Conservation (phyloP, 352 stramenopile genomes). For the Bremia lactucae region DNA sequence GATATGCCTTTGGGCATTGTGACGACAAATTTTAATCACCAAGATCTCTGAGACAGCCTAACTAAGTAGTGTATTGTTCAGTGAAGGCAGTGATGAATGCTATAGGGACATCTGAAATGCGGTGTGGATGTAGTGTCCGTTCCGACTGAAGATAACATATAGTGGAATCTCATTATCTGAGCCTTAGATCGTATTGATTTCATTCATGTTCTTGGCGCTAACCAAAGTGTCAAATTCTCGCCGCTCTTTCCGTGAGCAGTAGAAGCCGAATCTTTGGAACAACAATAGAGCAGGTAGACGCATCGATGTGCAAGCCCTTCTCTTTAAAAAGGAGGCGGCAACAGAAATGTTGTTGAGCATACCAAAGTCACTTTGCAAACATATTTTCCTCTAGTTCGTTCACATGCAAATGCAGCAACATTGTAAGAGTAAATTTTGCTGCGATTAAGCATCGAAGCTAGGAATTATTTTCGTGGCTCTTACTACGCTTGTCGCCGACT, state of each 20-base stretch:
- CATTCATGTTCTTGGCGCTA: slow-evolving; percentile 7
- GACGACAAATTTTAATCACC: slow-evolving; percentile 83
- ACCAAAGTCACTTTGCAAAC: slow-evolving; percentile 24
- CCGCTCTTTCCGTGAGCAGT: slow-evolving; percentile 49
- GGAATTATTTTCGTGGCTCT: too few relatives aligned
- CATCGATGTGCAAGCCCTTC: slow-evolving; percentile 23
- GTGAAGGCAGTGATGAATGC: slow-evolving; percentile 74
- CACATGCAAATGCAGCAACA: neutral
- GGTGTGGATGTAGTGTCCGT: slow-evolving; percentile 24
- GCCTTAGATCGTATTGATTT: slow-evolving; percentile 25
- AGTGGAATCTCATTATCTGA: slow-evolving; percentile 90
- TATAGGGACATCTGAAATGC: slow-evolving; percentile 84
- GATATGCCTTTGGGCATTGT: slow-evolving; percentile 49
- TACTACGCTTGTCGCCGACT: slow-evolving; percentile 4
- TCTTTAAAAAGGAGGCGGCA: slow-evolving; percentile 28
- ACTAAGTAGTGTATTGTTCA: neutral
- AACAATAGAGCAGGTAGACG: slow-evolving; percentile 20
- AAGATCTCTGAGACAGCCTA: slow-evolving; percentile 84
- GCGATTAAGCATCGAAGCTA: too few relatives aligned
- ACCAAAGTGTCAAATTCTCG: slow-evolving; percentile 90
- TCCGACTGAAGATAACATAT: slow-evolving; percentile 61
- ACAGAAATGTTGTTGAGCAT: slow-evolving; percentile 61
- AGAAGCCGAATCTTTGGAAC: slow-evolving; percentile 87
- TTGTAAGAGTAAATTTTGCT: too few relatives aligned
- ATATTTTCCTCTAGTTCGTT: slow-evolving; percentile 2